A percentile compares a stretch with the other conserved stretches of the same genome.
These are phyloP conservation scores for Pseudogymnoascus sp. DNA, from an alignment of 2,329 filamentous ascomycete species.

Conservation along the genomic window DNA sequence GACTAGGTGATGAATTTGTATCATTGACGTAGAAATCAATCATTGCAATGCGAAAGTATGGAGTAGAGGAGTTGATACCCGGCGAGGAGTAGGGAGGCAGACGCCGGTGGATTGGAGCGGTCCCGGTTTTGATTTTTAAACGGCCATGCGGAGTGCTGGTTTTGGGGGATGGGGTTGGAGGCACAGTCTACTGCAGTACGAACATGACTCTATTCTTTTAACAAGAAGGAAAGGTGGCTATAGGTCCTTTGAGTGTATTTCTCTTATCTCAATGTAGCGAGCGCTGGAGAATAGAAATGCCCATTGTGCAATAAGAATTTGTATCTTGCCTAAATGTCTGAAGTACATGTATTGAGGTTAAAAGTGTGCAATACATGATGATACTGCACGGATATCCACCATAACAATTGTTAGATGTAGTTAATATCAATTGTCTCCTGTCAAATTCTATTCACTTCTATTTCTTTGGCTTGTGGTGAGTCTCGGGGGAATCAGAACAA, in stretches of 20 bases:
- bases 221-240: background rate
- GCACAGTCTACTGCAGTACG: constrained; percentile 2
- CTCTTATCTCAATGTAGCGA: constrained; percentile 2
- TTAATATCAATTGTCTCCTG: background rate
- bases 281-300: background rate
- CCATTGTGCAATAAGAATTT: background rate
- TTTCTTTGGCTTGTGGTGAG: background rate
- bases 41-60: constrained; percentile 3
- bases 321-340: background rate
- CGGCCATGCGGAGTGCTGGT: background rate
- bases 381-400: background rate
- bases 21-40: background rate
- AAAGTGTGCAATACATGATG: background rate
- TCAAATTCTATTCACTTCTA: background rate
- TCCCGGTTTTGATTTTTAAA: constrained; percentile 4
- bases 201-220: background rate
- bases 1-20: constrained; percentile 18
- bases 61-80: constrained; percentile 7
- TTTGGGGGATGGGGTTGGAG: background rate
- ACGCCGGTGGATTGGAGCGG: background rate
- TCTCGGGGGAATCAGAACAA: background rate
- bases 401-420: background rate
- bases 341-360: background rate
- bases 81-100: background rate
- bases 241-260: background rate